A percentile compares a stretch with the other conserved stretches of the same genome.
Conservation (phyloP, 73 alveolate species). For the Strombidium stylifer region DNA sequence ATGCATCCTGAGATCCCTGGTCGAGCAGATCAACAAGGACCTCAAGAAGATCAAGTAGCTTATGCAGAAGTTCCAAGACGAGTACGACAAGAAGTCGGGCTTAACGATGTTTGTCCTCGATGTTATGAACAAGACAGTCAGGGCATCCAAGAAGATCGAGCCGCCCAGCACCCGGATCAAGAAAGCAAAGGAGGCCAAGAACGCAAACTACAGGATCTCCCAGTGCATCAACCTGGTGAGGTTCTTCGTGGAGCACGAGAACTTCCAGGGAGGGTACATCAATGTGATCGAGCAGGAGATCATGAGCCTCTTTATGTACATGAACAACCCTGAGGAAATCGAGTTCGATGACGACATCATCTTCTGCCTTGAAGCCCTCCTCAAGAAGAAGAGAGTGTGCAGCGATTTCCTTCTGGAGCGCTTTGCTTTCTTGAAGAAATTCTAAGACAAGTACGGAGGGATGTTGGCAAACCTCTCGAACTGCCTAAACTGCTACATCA, state of each 20-base stretch:
- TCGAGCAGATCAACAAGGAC: too few species aligned
- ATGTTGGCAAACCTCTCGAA: slow-evolving; percentile 40
- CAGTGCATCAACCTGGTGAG: slow-evolving; percentile 67
- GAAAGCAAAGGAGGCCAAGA: slow-evolving; percentile 9
- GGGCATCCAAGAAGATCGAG: not conserved
- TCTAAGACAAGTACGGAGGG: slow-evolving; percentile 28
- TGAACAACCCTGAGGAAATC: slow-evolving; percentile 29
- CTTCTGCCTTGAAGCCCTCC: slow-evolving; percentile 33
- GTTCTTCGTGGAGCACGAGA: slow-evolving; percentile 50
- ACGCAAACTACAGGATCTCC: slow-evolving; percentile 39
- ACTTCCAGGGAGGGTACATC: slow-evolving; percentile 28
- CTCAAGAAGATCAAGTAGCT: too few species aligned
- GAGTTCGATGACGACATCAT: slow-evolving; percentile 70
- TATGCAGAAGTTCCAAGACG: too few species aligned
- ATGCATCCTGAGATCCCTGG: too few species aligned
- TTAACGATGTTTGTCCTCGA: too few species aligned
- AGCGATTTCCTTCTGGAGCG: not conserved
- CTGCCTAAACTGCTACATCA: slow-evolving; percentile 32
- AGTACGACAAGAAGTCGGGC: too few species aligned
- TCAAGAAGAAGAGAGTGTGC: slow-evolving; percentile 22
- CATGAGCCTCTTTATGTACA: slow-evolving; percentile 27
- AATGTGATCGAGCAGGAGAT: slow-evolving; percentile 28
- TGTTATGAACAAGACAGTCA: slow-evolving; percentile 3
- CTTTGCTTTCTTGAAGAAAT: slow-evolving; percentile 5
- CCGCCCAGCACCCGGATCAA: not conserved